Evolutionary conservation across 805 yeast genomes (phyloP), one percentile per base, ranked within the genome.

Genomic region (Metschnikowia sp.): DNA sequence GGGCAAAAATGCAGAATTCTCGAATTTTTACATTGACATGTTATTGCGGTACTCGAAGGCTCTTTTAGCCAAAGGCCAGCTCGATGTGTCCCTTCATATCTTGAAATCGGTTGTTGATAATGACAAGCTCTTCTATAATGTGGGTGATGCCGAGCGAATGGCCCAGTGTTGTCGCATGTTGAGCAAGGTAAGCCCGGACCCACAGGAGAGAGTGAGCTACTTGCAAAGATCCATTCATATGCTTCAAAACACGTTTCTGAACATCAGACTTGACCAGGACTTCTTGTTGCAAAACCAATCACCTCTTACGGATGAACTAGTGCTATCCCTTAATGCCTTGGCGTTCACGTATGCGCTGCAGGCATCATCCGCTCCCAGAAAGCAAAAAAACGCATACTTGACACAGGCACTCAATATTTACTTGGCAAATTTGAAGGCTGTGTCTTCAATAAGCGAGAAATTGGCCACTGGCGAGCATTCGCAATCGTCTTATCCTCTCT

Each of bases 1-100:
- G 45, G 54, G 58, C 31, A 64, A 65, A 39, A 66, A 72, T 10
- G 52, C 54, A 15, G 58, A 50, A 10, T 69, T 71, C 50, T 60
- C 75, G 31, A 71, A 72, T 56, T 72, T 72, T 58, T 72, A 72
- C 51, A 63, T 72, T 38, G 76, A 72, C 52, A 69, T 72, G 32
- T 67, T 71, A 31, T 57, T 70, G 39, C 56, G 77, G 30, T 72
- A 72, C 55, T 65, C 74, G 34, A 63, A 62, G 45, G 68, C 76
- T 13, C 56, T 72, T 32, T 59, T 72, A 32, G 74, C 77, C 22
- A 70, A 72, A 47, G 75, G 75, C 30, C 57, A 68, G 49, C 55
- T 64, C 28, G 59, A 64, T n/a, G 53, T 59, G 2, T 60, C 74
- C 2, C 53, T 69, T 18, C 44, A 49, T 29, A 58, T 67, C 32